These are phyloP conservation scores for Trichoderma virens DNA, from an alignment of 495 filamentous ascomycete species.

Conservation along the genomic window DNA sequence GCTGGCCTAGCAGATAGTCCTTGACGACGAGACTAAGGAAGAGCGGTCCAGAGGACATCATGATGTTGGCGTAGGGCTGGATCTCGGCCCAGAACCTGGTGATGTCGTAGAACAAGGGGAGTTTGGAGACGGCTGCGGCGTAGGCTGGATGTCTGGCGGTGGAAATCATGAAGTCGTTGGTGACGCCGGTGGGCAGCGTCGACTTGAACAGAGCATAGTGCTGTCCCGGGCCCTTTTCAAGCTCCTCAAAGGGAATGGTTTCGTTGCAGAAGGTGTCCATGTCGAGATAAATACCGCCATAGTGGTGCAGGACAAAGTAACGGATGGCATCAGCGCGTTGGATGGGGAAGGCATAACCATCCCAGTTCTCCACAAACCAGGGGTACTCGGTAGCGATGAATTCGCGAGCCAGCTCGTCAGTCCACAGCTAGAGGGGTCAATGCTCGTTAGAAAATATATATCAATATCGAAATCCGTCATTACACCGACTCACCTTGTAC, in stretches of 20 bases:
- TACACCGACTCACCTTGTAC: conserved; percentile 55
- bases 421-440: conserved; percentile 59
- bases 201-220: conserved; percentile 8
- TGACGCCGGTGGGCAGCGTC: background rate
- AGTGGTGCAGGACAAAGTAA: conserved; percentile 75
- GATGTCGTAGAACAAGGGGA: background rate
- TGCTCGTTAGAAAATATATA: too few relatives aligned
- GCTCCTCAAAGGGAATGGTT: background rate
- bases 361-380: conserved; percentile 79
- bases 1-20: background rate
- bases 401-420: conserved; percentile 61
- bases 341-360: conserved; percentile 69
- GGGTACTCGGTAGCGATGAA: conserved; percentile 68
- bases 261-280: conserved; percentile 58
- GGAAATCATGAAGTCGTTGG: conserved; percentile 7
- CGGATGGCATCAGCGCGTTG: conserved; percentile 80
- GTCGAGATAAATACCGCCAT: conserved; percentile 81
- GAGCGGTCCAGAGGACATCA: conserved; percentile 7
- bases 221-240: background rate
- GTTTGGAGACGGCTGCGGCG: conserved; percentile 1
- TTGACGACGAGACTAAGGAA: conserved; percentile 8
- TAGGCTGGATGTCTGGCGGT: background rate
- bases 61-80: conserved; percentile 5
- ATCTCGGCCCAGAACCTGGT: background rate
- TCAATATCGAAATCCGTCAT: too few relatives aligned